A percentile compares a stretch with the other conserved stretches of the same genome.
Conservation (phyloP, 768 basidiomycete genomes). For the Dendrothele bispora region DNA sequence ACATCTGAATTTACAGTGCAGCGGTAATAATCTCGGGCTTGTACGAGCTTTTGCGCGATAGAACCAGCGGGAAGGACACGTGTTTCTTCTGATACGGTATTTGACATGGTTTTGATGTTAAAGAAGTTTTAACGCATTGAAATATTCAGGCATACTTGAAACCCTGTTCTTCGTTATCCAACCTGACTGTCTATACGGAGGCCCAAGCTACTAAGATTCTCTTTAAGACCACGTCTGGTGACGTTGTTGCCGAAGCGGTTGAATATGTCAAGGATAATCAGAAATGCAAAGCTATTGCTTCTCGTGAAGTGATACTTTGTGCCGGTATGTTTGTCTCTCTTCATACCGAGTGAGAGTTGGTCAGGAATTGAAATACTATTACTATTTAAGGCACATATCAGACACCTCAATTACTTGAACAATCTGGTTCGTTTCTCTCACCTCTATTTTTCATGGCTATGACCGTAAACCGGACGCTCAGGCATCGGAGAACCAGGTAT, state of each 20-base stretch:
- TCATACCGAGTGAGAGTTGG: too few species aligned
- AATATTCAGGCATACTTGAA: slow-evolving; percentile 3
- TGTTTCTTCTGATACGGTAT: slow-evolving; percentile 9
- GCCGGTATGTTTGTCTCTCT: slow-evolving; percentile 14
- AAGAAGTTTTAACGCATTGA: not conserved
- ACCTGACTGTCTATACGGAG: slow-evolving; percentile 20
- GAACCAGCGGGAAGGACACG: slow-evolving; percentile 9
- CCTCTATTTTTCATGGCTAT: not conserved
- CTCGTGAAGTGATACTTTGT: slow-evolving; percentile 39
- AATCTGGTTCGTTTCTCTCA: slow-evolving; percentile 11
- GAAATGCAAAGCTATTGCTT: slow-evolving; percentile 17
- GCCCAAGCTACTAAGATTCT: slow-evolving; percentile 18
- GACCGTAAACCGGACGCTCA: too few species aligned
- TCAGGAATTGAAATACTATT: not conserved
- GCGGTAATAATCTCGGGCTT: slow-evolving; percentile 17
- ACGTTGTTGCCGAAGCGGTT: slow-evolving; percentile 13
- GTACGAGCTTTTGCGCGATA: slow-evolving; percentile 10
- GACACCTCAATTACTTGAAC: slow-evolving; percentile 12
- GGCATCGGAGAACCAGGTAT: slow-evolving; percentile 10
- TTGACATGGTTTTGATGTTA: not conserved
- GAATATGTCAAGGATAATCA: slow-evolving; percentile 16
- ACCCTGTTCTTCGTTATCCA: slow-evolving; percentile 11
- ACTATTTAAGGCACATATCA: slow-evolving; percentile 9
- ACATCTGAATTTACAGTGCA: slow-evolving; percentile 13
- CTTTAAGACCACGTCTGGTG: slow-evolving; percentile 4